Base-by-base conservation (phyloP, 345 rosid species). In the Linum tenue region DNA sequence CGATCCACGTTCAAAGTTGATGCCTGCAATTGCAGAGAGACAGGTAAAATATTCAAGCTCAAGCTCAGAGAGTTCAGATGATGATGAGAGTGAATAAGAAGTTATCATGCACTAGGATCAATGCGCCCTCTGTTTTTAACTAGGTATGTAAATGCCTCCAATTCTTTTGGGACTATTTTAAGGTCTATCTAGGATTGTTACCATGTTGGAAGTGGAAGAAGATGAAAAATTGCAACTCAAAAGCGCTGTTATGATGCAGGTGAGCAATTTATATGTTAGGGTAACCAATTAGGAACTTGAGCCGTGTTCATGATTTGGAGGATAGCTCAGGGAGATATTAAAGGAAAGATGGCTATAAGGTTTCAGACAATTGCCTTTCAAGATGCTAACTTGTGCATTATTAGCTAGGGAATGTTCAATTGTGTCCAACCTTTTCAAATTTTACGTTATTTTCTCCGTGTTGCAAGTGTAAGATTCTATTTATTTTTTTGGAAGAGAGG, bases 401-500 rank as follows among this genome's bases (percentile, higher is more conserved):
- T 1, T 22, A 61, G 43, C 64, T 69, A 53, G 66, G 51, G 41
- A 35, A 50, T 10, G 14, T 15, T 48, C 53, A 48, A 9, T 48
- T 7, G 9, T 12, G 9, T 7, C 14, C 3, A 5, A 48, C 6
- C 53, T 48, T 48, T 48, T 48, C 53, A 48, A 9, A 7, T 0
- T 48, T 48, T 48, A 15, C 14, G 11, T 48, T 48, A 9, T 48
- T 48, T 1, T 48, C 10, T 12, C 50, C 50, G 39, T 6, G 5
- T 59, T 22, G 31, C 31, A 22, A 22, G 31, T 22, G 31, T 22
- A 22, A 5, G n/a, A 58, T 35, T 58, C 37, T 36, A 16, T 63
- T 37, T 15, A 1, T 7, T 14, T 36, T 48, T 51, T 65, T 38
- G 40, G 56, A 94, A 85, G 90, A 94, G 74, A 88, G 90, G 99